Evolutionary conservation across 2,329 filamentous ascomycete species (phyloP), one percentile per base, ranked within the genome.

Genomic region (Pseudomassariella vexata): DNA sequence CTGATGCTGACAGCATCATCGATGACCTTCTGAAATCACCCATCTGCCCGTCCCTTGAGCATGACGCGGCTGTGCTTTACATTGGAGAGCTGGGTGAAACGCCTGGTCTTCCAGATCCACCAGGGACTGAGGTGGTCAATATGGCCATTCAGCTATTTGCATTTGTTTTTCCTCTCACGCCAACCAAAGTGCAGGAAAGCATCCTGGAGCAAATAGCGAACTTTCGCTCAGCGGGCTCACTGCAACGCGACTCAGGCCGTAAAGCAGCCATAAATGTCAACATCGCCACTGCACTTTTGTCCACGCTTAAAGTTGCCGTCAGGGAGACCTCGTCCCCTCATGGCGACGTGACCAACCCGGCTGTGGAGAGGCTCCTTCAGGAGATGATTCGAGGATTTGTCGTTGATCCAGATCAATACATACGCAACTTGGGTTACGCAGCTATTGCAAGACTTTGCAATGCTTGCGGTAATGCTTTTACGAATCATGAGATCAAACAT

Each of bases 221-320:
- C 0, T 94, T 94, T 50, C 68, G 92, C n/a, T 83, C 86, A 1
- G 84, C 88, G 2, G 77, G 79, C 1, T 78, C 76, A 30, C 65
- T 95, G 15, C 85, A 90, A 45, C 76, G 92, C 41, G 92, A 96
- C 47, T 82, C 83, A 2, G 89, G 89, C 5, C 76, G 90, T 31
- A 94, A 85, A 55, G 84, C 88, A 19, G 92, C 94, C 3, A 88
- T 98, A 59, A 82, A 80, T 38, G 84, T 95, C 38, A 98, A 98
- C 48, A 74, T 95, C 41, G 85, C 87, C 1, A 76, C 85, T 21
- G 89, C 90, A 3, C 63, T 98, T 7, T 65, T 92, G 18, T 79
- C 80, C 12, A 80, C 87, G 3, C 68, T 95, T 37, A 86, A 90
- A 44, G 87, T 95, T 17, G 80, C 87, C 8, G 82, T 82, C 7